A percentile compares a stretch with the other conserved stretches of the same genome.
Evolutionary conservation across 176 grass and related monocot species (phyloP).

Genomic region (Luzula sylvatica): DNA sequence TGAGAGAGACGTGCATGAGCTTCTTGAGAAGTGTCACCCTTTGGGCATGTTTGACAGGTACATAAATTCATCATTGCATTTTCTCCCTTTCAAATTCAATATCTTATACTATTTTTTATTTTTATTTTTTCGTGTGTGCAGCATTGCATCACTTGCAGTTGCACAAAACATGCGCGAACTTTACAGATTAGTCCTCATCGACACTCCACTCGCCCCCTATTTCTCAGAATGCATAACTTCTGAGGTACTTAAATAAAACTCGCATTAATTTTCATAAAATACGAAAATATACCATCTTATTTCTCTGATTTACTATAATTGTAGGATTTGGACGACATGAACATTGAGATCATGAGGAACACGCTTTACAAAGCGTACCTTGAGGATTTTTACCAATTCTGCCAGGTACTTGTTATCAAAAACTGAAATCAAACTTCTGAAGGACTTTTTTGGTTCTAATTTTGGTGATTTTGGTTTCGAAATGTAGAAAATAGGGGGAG

Average conservation of each 20-base stretch:
- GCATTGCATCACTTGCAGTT: slow-evolving; percentile 96
- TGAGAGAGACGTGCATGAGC: slow-evolving; percentile 94
- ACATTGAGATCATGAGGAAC: slow-evolving; percentile 99
- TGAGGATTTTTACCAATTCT: slow-evolving; percentile 94
- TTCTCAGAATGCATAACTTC: slow-evolving; percentile 99
- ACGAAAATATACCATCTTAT: no score
- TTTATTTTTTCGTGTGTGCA: slow-evolving; percentile 21
- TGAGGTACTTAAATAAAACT: slow-evolving; percentile 39
- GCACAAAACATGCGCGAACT: slow-evolving; percentile 98
- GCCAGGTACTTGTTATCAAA: slow-evolving; percentile 37
- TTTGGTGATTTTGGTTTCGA: slow-evolving; percentile 12
- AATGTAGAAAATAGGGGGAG: slow-evolving; percentile 88
- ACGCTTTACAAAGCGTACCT: slow-evolving; percentile 99
- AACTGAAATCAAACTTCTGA: background rate
- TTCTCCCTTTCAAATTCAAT: slow-evolving; percentile 5
- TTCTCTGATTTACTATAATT: slow-evolving; percentile 14
- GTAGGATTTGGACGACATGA: slow-evolving; percentile 99
- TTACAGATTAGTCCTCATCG: slow-evolving; percentile 94
- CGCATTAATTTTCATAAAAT: slow-evolving; percentile 4
- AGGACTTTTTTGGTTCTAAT: background rate
- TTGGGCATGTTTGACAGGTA: slow-evolving; percentile 99
- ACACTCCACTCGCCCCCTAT: slow-evolving; percentile 86
- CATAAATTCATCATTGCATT: background rate
- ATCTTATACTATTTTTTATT: slow-evolving; percentile 16
- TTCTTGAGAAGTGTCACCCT: slow-evolving; percentile 95